Evolutionary conservation across 768 basidiomycete genomes (phyloP), one percentile per base, ranked within the genome.

Genomic region (Tylopilus vinaceipallidus): DNA sequence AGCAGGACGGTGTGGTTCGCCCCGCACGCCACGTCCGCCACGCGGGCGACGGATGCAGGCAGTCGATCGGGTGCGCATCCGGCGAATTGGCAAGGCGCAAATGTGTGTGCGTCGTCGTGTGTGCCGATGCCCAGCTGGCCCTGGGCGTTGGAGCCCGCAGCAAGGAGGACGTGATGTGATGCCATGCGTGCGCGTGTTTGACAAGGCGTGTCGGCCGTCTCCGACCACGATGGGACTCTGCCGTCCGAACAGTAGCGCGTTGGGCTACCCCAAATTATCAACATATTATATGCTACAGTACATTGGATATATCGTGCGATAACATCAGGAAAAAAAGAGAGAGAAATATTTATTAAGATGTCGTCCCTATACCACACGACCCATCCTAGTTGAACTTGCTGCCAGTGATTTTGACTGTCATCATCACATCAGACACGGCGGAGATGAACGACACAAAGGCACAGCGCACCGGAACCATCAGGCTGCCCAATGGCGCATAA

Each of bases 1-100:
- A 95, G 75, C 7, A 83, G 63, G 0, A 95, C 65, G 0, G 92
- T 85, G 60, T 95, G 93, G 54, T 90, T 91, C 3, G 89, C 85
- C 2, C 93, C 88, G 40, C 78, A 78, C 2, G 78, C 79, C 54
- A 95, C 63, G 19, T 81, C 66, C 8, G 77, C 13, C 20, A 92
- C 64, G 38, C 57, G 54, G 29, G 48, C 39, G 20, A 65, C 47
- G 37, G 29, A 26, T 7, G 55, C 39, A 0, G 68, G 72, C 22
- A 73, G 60, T 16, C 49, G 27, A 17, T 64, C 52, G 3, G 57
- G 50, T 32, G 48, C 45, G 23, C 30, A 43, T 6, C 43, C 65
- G 1, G 38, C 38, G 55, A 78, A 78, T 16, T 47, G 45, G 49
- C 73, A 75, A 0, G 68, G 66, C 17, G 54, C 59, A 57, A 79